A percentile compares a stretch with the other conserved stretches of the same genome.
Conservation (phyloP, 148 eudicot genomes). For the Chenopodium album region DNA sequence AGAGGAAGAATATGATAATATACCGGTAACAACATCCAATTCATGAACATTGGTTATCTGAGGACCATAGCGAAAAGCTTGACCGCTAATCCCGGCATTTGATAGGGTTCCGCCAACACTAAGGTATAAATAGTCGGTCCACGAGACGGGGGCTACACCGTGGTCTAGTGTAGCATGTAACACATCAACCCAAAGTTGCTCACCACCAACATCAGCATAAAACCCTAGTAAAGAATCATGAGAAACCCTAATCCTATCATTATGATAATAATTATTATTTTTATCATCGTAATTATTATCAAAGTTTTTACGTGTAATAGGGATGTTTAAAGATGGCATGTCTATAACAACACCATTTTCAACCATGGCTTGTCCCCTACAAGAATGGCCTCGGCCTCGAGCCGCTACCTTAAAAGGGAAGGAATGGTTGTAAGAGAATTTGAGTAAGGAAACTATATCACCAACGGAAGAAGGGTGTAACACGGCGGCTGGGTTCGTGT, state of each 20-base stretch:
- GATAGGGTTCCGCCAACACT: constrained; percentile 93
- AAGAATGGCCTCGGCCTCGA: constrained; percentile 77
- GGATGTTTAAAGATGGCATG: constrained; percentile 43
- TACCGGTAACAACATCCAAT: constrained; percentile 87
- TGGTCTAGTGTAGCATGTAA: constrained; percentile 44
- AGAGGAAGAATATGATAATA: background rate
- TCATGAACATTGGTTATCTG: constrained; percentile 76
- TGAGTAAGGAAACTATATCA: constrained; percentile 52
- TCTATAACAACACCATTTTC: constrained; percentile 68
- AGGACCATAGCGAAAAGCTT: constrained; percentile 70
- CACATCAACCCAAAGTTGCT: constrained; percentile 78
- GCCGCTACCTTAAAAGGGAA: constrained; percentile 48
- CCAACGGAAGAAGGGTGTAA: constrained; percentile 49
- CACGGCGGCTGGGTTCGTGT: constrained; percentile 46
- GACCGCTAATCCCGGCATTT: constrained; percentile 93
- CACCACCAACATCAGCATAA: constrained; percentile 72
- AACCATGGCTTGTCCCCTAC: constrained; percentile 81
- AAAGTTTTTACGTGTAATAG: background rate
- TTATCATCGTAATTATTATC: background rate
- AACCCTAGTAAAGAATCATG: constrained; percentile 23
- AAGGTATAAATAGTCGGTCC: constrained; percentile 89
- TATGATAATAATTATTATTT: background rate
- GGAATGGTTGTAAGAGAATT: constrained; percentile 40
- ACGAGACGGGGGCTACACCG: constrained; percentile 77
- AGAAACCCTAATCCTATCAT: constrained; percentile 45